Percentiles rank a stretch among this genome's conserved stretches.
Evolutionary conservation across 2,329 filamentous ascomycete genomes (phyloP).

Genomic region (Chrysosporium keratinophilum): DNA sequence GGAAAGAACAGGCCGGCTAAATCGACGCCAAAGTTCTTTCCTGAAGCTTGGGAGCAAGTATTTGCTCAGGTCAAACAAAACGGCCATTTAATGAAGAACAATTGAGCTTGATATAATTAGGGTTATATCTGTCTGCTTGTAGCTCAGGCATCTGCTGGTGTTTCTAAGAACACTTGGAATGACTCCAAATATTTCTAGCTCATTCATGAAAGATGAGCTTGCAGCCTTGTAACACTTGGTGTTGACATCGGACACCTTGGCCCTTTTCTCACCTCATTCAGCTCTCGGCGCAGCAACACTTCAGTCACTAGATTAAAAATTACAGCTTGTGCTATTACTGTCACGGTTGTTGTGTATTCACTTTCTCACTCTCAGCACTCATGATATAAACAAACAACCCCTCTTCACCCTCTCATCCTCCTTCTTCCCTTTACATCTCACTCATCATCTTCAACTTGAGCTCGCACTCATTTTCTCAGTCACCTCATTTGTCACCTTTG

Average conservation of each 20-base stretch:
- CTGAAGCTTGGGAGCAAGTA: slow-evolving; percentile 36
- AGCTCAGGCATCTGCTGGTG: background rate
- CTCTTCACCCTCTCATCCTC: background rate
- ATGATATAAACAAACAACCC: background rate
- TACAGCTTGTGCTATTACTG: background rate
- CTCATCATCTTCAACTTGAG: background rate
- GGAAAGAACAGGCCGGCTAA: slow-evolving; percentile 30
- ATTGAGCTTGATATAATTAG: slow-evolving; percentile 1
- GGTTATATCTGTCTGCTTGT: slow-evolving; percentile 2
- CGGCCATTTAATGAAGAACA: slow-evolving; percentile 3
- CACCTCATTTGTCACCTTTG: background rate
- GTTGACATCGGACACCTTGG: background rate
- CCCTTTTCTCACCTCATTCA: background rate
- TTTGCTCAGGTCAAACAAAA: slow-evolving; percentile 31
- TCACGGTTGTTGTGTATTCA: background rate
- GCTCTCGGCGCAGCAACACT: background rate
- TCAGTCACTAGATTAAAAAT: background rate
- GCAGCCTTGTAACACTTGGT: background rate
- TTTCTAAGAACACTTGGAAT: background rate
- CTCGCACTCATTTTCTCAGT: background rate
- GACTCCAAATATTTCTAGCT: background rate
- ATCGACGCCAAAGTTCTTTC: slow-evolving; percentile 32
- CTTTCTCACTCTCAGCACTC: no score
- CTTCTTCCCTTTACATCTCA: background rate
- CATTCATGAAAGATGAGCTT: background rate